Conservation (phyloP, 2,329 filamentous ascomycete genomes). For the Colletotrichum graminicola region DNA sequence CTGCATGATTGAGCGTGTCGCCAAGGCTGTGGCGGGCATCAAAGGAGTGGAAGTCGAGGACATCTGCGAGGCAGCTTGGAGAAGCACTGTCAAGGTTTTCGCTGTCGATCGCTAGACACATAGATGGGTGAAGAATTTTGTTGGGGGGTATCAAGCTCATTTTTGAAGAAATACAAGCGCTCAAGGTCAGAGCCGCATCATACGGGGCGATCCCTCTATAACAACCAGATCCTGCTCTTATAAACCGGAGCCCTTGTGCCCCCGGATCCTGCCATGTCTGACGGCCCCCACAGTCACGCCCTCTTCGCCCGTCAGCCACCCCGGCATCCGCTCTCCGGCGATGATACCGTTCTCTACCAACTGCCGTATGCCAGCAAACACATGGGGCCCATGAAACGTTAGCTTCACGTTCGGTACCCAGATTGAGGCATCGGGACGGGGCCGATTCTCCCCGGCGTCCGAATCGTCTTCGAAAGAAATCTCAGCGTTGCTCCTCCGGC, state of each 20-base stretch:
- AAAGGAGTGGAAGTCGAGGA: constrained; percentile 85
- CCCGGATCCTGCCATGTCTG: constrained; percentile 72
- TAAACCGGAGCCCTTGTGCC: constrained; percentile 68
- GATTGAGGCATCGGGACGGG: constrained; percentile 46
- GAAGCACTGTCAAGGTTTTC: constrained; percentile 85
- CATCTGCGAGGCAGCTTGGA: constrained; percentile 88
- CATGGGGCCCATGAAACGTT: constrained; percentile 79
- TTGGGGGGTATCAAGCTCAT: constrained; percentile 32
- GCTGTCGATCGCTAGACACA: constrained; percentile 67
- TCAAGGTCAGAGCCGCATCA: background rate
- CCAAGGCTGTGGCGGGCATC: constrained; percentile 87
- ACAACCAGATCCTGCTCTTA: constrained; percentile 46
- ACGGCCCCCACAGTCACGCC: constrained; percentile 81
- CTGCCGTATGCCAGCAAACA: constrained; percentile 83
- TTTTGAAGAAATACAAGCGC: constrained; percentile 5
- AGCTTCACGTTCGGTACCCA: constrained; percentile 74
- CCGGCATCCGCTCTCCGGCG: constrained; percentile 83
- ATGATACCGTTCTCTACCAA: constrained; percentile 82
- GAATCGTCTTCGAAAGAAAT: constrained; percentile 41
- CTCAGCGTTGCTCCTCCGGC: background rate
- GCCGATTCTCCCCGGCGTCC: constrained; percentile 47
- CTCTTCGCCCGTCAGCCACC: constrained; percentile 92
- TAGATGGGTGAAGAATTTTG: constrained; percentile 35
- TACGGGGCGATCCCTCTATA: background rate
- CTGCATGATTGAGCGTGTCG: constrained; percentile 86